Conservation (phyloP, 225 moss, liverwort and hornwort species). For the Rhytidiadelphus loreus region DNA sequence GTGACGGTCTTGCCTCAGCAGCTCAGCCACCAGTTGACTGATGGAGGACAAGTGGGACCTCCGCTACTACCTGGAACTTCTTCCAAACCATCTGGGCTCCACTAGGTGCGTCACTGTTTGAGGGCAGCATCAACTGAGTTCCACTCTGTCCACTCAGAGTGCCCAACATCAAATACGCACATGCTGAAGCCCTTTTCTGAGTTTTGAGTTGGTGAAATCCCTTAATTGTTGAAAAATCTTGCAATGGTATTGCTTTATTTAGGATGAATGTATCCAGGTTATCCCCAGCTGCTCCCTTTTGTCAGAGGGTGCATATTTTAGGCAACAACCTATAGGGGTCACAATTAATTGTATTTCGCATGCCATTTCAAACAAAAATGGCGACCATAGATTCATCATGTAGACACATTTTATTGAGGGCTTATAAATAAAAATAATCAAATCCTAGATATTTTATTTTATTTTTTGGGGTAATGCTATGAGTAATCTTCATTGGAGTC, state of each 20-base stretch:
- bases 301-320: neutral
- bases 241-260: neutral
- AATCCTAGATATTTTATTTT: neutral
- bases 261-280: neutral
- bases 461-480: no score
- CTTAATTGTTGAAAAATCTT: neutral
- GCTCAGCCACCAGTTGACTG: neutral
- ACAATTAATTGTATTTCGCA: neutral
- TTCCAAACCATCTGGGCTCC: neutral
- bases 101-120: neutral
- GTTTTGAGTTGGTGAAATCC: neutral
- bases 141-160: neutral
- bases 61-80: neutral
- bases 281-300: rapidly evolving
- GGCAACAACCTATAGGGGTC: neutral
- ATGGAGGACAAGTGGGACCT: neutral
- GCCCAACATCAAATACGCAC: neutral
- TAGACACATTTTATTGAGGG: no score
- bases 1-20: neutral
- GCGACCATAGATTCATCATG: neutral
- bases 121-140: neutral
- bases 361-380: neutral
- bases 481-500: neutral
- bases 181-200: no score
- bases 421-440: neutral